Evolutionary conservation across 495 filamentous ascomycete genomes (phyloP).

Genomic region (Aspergillus carlsbadensis): DNA sequence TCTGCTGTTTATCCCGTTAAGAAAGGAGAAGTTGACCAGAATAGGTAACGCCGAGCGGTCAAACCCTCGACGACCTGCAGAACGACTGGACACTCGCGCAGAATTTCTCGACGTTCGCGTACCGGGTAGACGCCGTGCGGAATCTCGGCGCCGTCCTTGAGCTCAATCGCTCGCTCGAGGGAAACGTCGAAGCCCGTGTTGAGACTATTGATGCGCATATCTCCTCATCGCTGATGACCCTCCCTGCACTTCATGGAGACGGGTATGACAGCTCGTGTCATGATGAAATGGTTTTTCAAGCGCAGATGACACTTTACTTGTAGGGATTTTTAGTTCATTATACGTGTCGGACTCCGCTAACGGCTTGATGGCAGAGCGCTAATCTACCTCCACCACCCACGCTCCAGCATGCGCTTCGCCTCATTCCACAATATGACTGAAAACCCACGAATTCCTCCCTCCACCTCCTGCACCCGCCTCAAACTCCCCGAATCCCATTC

Average conservation of each 20-base stretch:
- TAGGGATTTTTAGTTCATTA: no score
- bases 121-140: slow-evolving; percentile 50
- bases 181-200: slow-evolving; percentile 14
- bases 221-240: slow-evolving; percentile 65
- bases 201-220: slow-evolving; percentile 61
- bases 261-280: slow-evolving; percentile 58
- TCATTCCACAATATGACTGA: no score
- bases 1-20: not conserved
- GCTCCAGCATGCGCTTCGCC: slow-evolving; percentile 38
- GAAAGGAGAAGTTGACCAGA: not conserved
- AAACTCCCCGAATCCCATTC: slow-evolving; percentile 26
- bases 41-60: slow-evolving; percentile 6
- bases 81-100: slow-evolving; percentile 15
- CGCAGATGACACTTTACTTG: slow-evolving; percentile 61
- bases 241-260: slow-evolving; percentile 62
- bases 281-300: slow-evolving; percentile 82
- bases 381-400: slow-evolving; percentile 73
- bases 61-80: slow-evolving; percentile 15
- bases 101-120: slow-evolving; percentile 25
- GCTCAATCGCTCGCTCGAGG: slow-evolving; percentile 28
- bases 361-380: slow-evolving; percentile 39
- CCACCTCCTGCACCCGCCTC: slow-evolving; percentile 25
- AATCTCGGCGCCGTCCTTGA: slow-evolving; percentile 67
- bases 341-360: no score
- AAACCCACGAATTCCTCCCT: not conserved